Evolutionary conservation across 441 rosid species (phyloP).

Genomic region (Caryocar brasiliense): DNA sequence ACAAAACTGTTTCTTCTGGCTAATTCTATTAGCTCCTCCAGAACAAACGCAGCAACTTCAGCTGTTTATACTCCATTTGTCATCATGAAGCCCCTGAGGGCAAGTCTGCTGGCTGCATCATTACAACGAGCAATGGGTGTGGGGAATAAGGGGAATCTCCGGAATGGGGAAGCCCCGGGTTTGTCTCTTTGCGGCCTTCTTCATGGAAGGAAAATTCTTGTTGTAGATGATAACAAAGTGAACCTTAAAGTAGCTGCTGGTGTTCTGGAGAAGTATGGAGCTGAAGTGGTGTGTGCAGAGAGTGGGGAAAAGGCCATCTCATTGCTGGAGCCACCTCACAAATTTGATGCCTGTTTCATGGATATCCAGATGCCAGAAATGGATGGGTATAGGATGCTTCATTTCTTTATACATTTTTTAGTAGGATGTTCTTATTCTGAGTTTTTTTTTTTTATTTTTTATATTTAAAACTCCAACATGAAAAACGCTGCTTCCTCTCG

Average conservation of each 20-base stretch:
- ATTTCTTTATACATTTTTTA: background rate
- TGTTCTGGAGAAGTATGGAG: constrained; percentile 83
- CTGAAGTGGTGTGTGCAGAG: constrained; percentile 62
- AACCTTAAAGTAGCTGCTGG: constrained; percentile 84
- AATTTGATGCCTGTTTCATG: constrained; percentile 94
- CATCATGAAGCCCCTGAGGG: constrained; percentile 78
- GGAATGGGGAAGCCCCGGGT: constrained; percentile 48
- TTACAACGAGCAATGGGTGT: constrained; percentile 66
- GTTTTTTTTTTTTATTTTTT: background rate
- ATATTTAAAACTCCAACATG: background rate
- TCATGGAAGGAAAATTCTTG: constrained; percentile 56
- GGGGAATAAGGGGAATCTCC: constrained; percentile 44
- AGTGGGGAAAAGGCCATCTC: constrained; percentile 56
- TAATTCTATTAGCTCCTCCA: constrained; percentile 39
- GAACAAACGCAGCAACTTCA: constrained; percentile 14
- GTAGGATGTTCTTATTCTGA: background rate
- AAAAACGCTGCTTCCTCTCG: background rate
- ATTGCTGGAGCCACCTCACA: constrained; percentile 61
- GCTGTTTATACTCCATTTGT: constrained; percentile 28
- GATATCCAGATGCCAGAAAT: constrained; percentile 96
- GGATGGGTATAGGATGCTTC: constrained; percentile 63
- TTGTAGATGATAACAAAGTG: constrained; percentile 74
- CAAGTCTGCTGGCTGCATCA: constrained; percentile 75
- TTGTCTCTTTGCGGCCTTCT: constrained; percentile 53
- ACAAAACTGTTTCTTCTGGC: constrained; percentile 55